Conservation (phyloP, 192 early-diverging fungal species). For the Coemansia sp. region DNA sequence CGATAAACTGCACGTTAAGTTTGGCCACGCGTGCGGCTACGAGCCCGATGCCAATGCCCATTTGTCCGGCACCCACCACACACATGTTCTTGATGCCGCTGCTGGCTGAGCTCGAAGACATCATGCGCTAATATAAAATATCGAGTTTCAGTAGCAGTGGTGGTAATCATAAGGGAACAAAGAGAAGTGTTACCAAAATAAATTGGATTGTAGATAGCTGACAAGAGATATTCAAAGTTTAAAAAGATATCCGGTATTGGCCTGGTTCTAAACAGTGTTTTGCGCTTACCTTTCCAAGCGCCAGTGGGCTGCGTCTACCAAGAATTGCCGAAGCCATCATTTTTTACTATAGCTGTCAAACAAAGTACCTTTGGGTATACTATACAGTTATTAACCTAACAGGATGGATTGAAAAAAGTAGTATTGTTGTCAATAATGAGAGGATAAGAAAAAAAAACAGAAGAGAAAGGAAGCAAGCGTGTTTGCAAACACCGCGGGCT, state of each 20-base stretch:
- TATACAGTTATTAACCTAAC: neutral
- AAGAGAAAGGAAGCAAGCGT: neutral
- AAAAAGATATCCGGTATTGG: too few relatives aligned
- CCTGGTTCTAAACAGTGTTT: too few relatives aligned
- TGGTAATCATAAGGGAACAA: too few relatives aligned
- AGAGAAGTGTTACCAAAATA: too few relatives aligned
- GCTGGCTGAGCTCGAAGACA: constrained; percentile 21
- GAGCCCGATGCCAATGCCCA: constrained; percentile 90
- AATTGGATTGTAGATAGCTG: neutral
- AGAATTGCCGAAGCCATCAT: constrained; percentile 1
- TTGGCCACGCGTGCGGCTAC: constrained; percentile 84
- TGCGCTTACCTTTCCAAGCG: constrained; percentile 1
- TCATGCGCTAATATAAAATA: constrained; percentile 23
- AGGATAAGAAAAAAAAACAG: constrained; percentile 2
- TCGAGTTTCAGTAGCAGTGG: too few relatives aligned
- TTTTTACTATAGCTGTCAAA: neutral
- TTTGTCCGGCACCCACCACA: constrained; percentile 94
- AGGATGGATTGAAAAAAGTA: neutral
- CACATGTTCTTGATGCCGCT: constrained; percentile 59
- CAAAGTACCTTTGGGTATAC: neutral
- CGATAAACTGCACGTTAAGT: constrained; percentile 76
- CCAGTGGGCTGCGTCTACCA: neutral
- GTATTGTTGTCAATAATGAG: neutral
- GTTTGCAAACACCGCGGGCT: too few relatives aligned
- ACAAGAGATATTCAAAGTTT: neutral